phyloP scores from a whole-genome alignment of 352 stramenopile species.

The Pythium periplocum region DNA sequence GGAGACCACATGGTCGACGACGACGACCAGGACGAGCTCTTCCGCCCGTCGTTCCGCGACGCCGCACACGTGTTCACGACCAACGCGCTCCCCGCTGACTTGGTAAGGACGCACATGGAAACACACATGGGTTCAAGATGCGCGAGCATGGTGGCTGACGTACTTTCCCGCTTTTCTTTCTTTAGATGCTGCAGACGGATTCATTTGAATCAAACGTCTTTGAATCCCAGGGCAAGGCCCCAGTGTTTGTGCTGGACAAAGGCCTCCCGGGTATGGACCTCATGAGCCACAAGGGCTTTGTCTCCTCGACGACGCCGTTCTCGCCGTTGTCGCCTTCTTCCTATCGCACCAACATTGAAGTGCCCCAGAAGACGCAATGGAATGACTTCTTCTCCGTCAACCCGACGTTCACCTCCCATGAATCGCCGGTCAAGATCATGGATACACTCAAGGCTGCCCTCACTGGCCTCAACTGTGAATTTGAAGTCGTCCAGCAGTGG shows the following conservation, averaged over 20 bases:
- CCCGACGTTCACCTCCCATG: slow-evolving; percentile 41
- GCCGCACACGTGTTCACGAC: slow-evolving; percentile 39
- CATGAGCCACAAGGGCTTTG: slow-evolving; percentile 12
- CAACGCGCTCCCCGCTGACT: slow-evolving; percentile 1
- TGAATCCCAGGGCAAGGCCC: slow-evolving; percentile 14
- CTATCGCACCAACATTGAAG: slow-evolving; percentile 25
- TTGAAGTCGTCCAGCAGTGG: slow-evolving; percentile 32
- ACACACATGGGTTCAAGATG: background rate
- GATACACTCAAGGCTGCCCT: slow-evolving; percentile 30
- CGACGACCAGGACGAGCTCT: slow-evolving; percentile 9
- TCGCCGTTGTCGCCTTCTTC: slow-evolving; percentile 50
- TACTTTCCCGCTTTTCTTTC: slow-evolving; percentile 2
- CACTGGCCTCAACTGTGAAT: slow-evolving; percentile 31
- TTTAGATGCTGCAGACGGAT: slow-evolving; percentile 4
- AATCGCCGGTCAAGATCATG: slow-evolving; percentile 45
- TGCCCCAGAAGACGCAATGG: slow-evolving; percentile 44
- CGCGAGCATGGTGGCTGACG: background rate
- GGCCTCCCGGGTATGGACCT: slow-evolving; percentile 4
- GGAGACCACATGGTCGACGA: slow-evolving; percentile 1
- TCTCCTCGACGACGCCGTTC: slow-evolving; percentile 26
- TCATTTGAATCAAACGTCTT: slow-evolving; percentile 17
- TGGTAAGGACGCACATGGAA: slow-evolving; percentile 1
- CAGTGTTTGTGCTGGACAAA: slow-evolving; percentile 24
- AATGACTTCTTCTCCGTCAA: slow-evolving; percentile 46
- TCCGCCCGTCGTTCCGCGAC: slow-evolving; percentile 33